Conservation (phyloP, 352 stramenopile species). For the Phytophthora constricta region DNA sequence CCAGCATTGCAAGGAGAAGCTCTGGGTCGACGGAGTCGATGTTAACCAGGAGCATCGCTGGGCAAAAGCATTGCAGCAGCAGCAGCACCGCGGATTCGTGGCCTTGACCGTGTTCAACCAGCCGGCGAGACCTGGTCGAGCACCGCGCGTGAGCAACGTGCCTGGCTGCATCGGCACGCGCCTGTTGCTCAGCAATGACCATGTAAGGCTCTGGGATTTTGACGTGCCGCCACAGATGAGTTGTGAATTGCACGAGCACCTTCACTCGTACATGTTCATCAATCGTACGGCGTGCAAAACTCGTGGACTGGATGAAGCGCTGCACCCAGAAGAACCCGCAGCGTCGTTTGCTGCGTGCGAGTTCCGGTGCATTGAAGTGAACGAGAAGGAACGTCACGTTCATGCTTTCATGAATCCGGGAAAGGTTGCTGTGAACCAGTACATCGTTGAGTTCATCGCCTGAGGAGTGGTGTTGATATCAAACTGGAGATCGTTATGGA, state of each 20-base stretch:
- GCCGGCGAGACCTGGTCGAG: conserved; percentile 1
- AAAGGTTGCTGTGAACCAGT: conserved; percentile 32
- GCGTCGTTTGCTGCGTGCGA: conserved; percentile 36
- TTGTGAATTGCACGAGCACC: conserved; percentile 48
- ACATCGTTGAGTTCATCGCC: conserved; percentile 46
- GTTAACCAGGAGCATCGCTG: conserved; percentile 16
- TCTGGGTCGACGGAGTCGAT: conserved; percentile 27
- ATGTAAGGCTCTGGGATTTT: conserved; percentile 54
- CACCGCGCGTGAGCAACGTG: conserved; percentile 12
- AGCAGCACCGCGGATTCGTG: conserved; percentile 24
- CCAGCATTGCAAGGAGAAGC: conserved; percentile 14
- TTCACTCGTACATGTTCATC: conserved; percentile 51
- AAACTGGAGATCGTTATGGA: not conserved
- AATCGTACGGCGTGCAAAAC: conserved; percentile 44
- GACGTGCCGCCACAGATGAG: conserved; percentile 27
- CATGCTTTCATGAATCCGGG: conserved; percentile 50
- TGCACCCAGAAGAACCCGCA: conserved; percentile 31
- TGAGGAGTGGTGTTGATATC: no score
- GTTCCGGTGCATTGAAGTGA: conserved; percentile 44
- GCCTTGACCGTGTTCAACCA: conserved; percentile 38
- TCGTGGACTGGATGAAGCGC: conserved; percentile 32
- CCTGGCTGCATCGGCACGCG: conserved; percentile 33
- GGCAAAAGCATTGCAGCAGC: conserved; percentile 16
- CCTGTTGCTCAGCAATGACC: conserved; percentile 41
- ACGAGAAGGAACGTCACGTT: conserved; percentile 26